Base-by-base conservation (phyloP, 768 basidiomycete species). In the Pleurotus salmoneostramineus region DNA sequence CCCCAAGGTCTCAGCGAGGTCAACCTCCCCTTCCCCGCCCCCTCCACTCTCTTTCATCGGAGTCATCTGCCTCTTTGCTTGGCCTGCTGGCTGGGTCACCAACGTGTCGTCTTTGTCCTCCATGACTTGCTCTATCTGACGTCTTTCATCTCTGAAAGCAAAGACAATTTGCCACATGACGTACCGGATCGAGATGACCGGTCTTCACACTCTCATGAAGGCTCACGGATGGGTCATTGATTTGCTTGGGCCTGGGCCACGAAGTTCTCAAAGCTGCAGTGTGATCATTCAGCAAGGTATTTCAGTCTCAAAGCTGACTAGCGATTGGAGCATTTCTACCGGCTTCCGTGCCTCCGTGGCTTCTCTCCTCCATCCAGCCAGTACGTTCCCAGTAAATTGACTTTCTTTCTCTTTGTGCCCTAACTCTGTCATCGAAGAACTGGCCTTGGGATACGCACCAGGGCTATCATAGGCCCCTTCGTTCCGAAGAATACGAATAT, bases 161-260 rank as follows among this genome's bases (percentile, higher is more conserved):
- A 10, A 31, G 15, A 49, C 2, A 31, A 11, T 8, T 8, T 11
- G 17, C 21, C 33, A 49, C 52, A 54, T 54, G 52, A 54, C 33
- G 33, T 37, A 54, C 31, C 52, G 52, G 52, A 54, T 54, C 52
- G 52, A 54, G 52, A 54, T 54, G 43, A 54, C 52, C 52, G 52
- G 52, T 42, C 37, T n/a, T 40, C 35, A 42, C 43, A 40, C 52
- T 54, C 43, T 37, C 34, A 54, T 54, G 27, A 49, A 15, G 52
- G 43, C 43, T 49, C 48, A 17, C 27, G 10, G 33, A 45, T 17
- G 31, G 2, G 17, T 49, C 48, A 49, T 49, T 32, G 27, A 49
- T 49, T 34, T 17, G 15, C 17, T 10, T 31, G 27, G 52, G 35
- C 43, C 52, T 54, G 36, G 52, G 21, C 52, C 33, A 34, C 17